These are phyloP conservation scores for Aureobasidium sp. DNA, from an alignment of 2,329 filamentous ascomycete genomes.

Conservation along the genomic window DNA sequence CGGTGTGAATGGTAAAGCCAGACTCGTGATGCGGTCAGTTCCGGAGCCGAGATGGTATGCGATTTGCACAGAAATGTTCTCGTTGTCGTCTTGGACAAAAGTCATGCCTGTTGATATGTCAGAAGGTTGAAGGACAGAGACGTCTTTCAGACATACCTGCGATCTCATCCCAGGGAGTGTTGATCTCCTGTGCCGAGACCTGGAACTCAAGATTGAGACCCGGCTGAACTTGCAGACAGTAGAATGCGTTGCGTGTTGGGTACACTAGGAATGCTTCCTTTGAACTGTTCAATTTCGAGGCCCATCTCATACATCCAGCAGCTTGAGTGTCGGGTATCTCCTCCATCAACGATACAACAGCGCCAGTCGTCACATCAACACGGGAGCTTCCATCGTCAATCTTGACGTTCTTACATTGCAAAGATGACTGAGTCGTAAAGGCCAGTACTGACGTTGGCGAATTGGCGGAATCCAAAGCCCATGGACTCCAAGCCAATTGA, in stretches of 20 bases:
- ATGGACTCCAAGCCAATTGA: conserved; percentile 36
- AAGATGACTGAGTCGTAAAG: conserved; percentile 24
- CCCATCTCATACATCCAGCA: conserved; percentile 21
- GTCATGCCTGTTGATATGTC: conserved; percentile 25
- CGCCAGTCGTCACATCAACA: not conserved
- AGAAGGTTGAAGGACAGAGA: not conserved
- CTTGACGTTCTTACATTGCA: not conserved
- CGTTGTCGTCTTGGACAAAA: conserved; percentile 19
- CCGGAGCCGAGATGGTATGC: conserved; percentile 32
- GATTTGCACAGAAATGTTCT: conserved; percentile 28
- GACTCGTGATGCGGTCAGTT: conserved; percentile 26
- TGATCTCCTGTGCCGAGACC: conserved; percentile 27
- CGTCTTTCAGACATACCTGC: conserved; percentile 24
- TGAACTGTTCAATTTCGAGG: conserved; percentile 8
- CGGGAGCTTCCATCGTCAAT: not conserved
- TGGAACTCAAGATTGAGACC: not conserved
- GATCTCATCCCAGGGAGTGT: conserved; percentile 37
- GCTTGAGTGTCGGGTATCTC: not conserved
- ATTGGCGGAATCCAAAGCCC: conserved; percentile 22
- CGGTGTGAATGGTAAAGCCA: conserved; percentile 23
- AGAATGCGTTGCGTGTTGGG: not conserved
- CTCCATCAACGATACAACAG: not conserved
- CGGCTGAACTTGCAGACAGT: conserved; percentile 5
- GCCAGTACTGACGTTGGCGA: conserved; percentile 28
- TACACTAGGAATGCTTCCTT: conserved; percentile 7